phyloP scores from a whole-genome alignment of 2,329 filamentous ascomycete species.

The Daldinia sp. region DNA sequence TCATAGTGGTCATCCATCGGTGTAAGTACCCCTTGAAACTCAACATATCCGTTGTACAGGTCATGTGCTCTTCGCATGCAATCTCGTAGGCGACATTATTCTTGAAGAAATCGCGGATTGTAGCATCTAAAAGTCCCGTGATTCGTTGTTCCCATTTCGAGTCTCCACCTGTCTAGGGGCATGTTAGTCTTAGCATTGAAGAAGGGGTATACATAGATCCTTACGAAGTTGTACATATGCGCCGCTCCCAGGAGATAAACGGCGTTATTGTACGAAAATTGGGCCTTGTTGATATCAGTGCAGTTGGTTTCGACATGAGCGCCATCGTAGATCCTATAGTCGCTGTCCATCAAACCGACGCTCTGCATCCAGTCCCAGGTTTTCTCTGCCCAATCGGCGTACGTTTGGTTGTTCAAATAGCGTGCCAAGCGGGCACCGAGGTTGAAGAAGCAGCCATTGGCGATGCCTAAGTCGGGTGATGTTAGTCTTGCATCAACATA shows the following conservation, averaged over 20 bases:
- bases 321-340: constrained; percentile 64
- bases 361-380: constrained; percentile 67
- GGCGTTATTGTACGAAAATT: constrained; percentile 68
- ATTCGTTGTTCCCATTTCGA: constrained; percentile 61
- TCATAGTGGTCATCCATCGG: constrained; percentile 62
- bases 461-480: constrained; percentile 52
- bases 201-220: constrained; percentile 6
- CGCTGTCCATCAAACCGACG: constrained; percentile 61
- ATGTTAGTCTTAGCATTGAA: constrained; percentile 18
- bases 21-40: constrained; percentile 70
- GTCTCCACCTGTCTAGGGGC: constrained; percentile 54
- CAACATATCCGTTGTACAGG: constrained; percentile 68
- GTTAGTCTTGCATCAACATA: constrained; percentile 30
- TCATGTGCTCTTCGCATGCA: constrained; percentile 63
- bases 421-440: constrained; percentile 69
- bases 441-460: constrained; percentile 64
- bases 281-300: constrained; percentile 61
- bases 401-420: constrained; percentile 73
- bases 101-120: constrained; percentile 63
- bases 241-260: constrained; percentile 61
- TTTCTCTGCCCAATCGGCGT: constrained; percentile 70
- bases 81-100: constrained; percentile 64
- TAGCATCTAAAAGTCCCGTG: constrained; percentile 60
- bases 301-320: constrained; percentile 60
- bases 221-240: constrained; percentile 60